Percentiles rank a stretch among this genome's conserved stretches.
These are phyloP conservation scores for Fusarium sp. DNA, from an alignment of 2,329 filamentous ascomycete genomes.

Conservation along the genomic window DNA sequence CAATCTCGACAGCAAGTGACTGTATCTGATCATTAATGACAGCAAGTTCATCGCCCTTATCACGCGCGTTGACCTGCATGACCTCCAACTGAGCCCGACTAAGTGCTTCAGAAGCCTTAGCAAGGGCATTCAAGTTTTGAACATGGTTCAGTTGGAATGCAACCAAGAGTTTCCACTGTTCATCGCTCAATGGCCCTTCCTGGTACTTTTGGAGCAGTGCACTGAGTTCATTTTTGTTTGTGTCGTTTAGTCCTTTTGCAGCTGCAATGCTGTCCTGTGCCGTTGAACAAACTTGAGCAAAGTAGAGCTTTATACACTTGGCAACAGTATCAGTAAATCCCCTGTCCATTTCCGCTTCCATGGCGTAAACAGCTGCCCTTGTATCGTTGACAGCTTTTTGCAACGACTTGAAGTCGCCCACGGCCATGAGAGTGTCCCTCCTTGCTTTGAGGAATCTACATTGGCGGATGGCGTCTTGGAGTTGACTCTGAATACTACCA, in stretches of 20 bases:
- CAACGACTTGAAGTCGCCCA: neutral
- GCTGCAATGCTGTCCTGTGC: too few relatives aligned
- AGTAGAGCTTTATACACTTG: neutral
- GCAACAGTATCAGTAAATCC: neutral
- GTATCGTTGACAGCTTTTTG: neutral
- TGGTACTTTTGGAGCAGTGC: neutral
- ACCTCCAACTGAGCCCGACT: neutral
- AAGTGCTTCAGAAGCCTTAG: neutral
- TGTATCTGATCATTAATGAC: neutral
- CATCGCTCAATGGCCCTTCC: neutral
- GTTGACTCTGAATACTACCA: neutral
- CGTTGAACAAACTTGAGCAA: neutral
- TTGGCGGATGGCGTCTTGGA: neutral
- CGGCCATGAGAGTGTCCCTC: neutral
- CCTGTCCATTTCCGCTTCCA: neutral
- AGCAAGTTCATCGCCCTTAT: neutral
- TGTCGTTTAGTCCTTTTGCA: neutral
- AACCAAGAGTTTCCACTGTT: neutral
- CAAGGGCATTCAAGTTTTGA: neutral
- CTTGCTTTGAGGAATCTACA: neutral
- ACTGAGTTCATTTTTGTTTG: neutral
- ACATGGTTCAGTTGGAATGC: neutral
- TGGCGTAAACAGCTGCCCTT: neutral
- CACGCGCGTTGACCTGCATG: neutral
- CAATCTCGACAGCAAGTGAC: neutral